A percentile compares a stretch with the other conserved stretches of the same genome.
These are phyloP conservation scores for Corylus americana DNA, from an alignment of 306 rosid genomes.

Conservation along the genomic window DNA sequence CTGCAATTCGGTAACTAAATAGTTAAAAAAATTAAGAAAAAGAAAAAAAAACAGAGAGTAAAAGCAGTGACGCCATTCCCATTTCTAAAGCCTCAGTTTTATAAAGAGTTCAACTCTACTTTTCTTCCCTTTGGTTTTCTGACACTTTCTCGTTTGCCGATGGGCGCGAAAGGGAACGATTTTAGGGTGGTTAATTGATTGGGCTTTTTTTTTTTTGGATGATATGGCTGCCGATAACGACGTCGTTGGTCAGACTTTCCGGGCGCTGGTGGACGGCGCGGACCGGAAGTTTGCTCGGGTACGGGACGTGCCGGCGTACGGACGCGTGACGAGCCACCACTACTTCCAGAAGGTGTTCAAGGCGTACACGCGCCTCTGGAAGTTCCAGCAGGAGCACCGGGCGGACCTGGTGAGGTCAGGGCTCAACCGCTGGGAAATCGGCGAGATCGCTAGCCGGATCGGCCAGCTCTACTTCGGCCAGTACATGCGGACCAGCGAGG, in stretches of 20 bases:
- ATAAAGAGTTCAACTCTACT: constrained; percentile 25
- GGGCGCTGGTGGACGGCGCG: constrained; percentile 87
- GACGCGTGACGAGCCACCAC: constrained; percentile 62
- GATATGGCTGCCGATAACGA: constrained; percentile 51
- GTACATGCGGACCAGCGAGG: constrained; percentile 90
- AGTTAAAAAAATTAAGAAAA: background rate
- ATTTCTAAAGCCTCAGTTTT: constrained; percentile 9
- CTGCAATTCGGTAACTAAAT: background rate
- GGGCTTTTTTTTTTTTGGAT: no score
- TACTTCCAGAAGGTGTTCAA: constrained; percentile 88
- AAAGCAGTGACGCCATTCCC: constrained; percentile 23
- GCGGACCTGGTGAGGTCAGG: constrained; percentile 71
- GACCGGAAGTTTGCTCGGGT: constrained; percentile 93
- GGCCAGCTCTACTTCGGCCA: constrained; percentile 96
- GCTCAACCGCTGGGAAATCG: constrained; percentile 95
- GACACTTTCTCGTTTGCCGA: constrained; percentile 38
- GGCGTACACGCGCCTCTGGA: constrained; percentile 87
- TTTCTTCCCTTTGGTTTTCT: constrained; percentile 24
- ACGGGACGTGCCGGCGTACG: constrained; percentile 87
- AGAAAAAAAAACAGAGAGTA: constrained; percentile 10
- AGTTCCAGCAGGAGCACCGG: constrained; percentile 87
- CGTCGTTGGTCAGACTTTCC: constrained; percentile 56
- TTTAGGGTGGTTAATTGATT: constrained; percentile 36
- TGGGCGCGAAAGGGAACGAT: constrained; percentile 45
- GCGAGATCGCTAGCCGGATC: constrained; percentile 99